Evolutionary conservation across 1,139 yeast species (phyloP).

Genomic region (Keqinozyma sinolaborantium): DNA sequence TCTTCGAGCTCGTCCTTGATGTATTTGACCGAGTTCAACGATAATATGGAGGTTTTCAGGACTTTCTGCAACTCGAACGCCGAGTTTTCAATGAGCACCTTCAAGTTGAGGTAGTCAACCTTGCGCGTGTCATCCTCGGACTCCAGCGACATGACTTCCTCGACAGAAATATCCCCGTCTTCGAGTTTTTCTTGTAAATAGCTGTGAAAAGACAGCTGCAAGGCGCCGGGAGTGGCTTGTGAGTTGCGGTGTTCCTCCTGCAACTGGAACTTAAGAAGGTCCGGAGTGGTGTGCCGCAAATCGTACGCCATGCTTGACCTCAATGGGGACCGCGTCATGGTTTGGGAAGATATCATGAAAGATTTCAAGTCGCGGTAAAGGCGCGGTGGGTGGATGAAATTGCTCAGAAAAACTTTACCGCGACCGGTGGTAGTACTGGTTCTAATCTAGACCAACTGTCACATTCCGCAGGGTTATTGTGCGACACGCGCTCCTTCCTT

Average conservation of each 20-base stretch:
- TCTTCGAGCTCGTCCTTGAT: conserved; percentile 28
- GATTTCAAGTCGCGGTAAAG: too few relatives aligned
- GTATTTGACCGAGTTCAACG: conserved; percentile 24
- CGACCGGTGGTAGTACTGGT: too few relatives aligned
- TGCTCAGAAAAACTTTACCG: too few relatives aligned
- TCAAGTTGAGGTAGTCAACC: conserved; percentile 34
- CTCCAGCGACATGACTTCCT: conserved; percentile 9
- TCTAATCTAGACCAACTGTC: too few relatives aligned
- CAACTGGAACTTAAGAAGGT: conserved; percentile 41
- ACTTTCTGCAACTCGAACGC: conserved; percentile 40
- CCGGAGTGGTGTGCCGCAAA: conserved; percentile 27
- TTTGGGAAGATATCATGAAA: background rate
- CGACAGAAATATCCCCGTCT: conserved; percentile 23
- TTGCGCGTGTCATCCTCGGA: conserved; percentile 1
- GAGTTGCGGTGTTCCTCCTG: conserved; percentile 38
- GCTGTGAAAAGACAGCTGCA: conserved; percentile 32
- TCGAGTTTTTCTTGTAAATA: conserved; percentile 35
- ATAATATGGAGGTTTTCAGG: conserved; percentile 31
- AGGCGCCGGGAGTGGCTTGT: conserved; percentile 17
- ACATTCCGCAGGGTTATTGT: too few relatives aligned
- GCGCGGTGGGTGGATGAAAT: too few relatives aligned
- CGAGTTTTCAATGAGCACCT: conserved; percentile 42
- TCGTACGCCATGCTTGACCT: conserved; percentile 4
- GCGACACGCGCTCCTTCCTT: too few relatives aligned
- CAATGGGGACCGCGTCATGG: background rate